A percentile compares a stretch with the other conserved stretches of the same genome.
Evolutionary conservation across 495 filamentous ascomycete species (phyloP).

Genomic region (Diplogelasinospora grovesii): DNA sequence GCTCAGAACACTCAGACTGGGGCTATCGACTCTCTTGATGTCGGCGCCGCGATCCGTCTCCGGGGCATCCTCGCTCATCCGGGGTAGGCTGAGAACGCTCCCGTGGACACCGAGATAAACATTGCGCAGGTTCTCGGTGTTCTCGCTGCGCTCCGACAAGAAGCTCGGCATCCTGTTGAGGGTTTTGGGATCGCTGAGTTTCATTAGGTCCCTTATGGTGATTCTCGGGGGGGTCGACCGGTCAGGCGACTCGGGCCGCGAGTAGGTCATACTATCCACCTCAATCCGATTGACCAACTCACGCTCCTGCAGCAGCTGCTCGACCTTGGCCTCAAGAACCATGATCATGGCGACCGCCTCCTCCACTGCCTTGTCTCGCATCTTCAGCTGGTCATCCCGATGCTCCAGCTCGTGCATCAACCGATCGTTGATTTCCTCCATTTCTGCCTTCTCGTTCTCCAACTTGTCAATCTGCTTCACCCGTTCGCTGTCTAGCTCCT

Average conservation of each 20-base stretch:
- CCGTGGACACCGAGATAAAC: conserved; percentile 50
- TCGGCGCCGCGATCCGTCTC: conserved; percentile 21
- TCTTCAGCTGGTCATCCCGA: conserved; percentile 68
- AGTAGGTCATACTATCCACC: conserved; percentile 23
- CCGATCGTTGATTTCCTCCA: conserved; percentile 58
- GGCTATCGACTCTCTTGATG: conserved; percentile 47
- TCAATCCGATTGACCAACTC: conserved; percentile 36
- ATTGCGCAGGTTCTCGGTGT: conserved; percentile 59
- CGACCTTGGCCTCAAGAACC: conserved; percentile 60
- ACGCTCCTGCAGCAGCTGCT: conserved; percentile 43
- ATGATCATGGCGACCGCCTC: conserved; percentile 81
- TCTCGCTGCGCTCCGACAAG: conserved; percentile 52
- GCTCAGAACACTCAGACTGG: conserved; percentile 67
- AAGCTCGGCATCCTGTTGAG: conserved; percentile 60
- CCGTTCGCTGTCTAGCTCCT: too few species aligned
- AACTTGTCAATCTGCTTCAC: conserved; percentile 58
- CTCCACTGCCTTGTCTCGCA: conserved; percentile 67
- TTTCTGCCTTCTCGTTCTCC: conserved; percentile 44
- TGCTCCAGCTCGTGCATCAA: conserved; percentile 62
- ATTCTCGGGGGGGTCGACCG: conserved; percentile 14
- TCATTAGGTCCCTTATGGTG: conserved; percentile 10
- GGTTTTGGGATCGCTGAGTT: conserved; percentile 15
- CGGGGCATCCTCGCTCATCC: conserved; percentile 28
- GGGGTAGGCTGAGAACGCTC: conserved; percentile 33
- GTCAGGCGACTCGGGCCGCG: conserved; percentile 10